A percentile compares a stretch with the other conserved stretches of the same genome.
Evolutionary conservation across 768 basidiomycete genomes (phyloP).

Genomic region (Collybiopsis luxurians): DNA sequence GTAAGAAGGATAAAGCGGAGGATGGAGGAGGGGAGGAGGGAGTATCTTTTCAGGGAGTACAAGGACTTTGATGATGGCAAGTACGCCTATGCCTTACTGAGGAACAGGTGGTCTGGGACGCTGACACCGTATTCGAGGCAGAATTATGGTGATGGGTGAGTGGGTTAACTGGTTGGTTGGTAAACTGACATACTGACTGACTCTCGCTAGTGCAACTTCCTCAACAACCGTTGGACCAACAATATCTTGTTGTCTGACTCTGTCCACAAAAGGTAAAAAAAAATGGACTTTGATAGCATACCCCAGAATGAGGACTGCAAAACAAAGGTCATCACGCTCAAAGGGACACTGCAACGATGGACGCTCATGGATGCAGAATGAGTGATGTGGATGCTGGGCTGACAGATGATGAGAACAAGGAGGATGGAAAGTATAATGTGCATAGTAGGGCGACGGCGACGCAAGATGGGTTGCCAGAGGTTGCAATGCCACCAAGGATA

Average conservation of each 20-base stretch:
- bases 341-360: neutral
- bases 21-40: too few relatives aligned
- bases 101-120: neutral
- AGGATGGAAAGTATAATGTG: neutral
- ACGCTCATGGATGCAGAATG: neutral
- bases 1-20: neutral
- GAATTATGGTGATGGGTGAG: neutral
- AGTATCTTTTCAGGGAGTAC: neutral
- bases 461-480: neutral
- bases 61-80: neutral
- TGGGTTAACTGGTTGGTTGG: too few relatives aligned
- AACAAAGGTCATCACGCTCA: slow-evolving; percentile 44
- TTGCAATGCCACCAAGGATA: neutral
- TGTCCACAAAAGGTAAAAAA: too few relatives aligned
- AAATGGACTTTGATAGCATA: neutral
- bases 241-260: too few relatives aligned
- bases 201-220: too few relatives aligned
- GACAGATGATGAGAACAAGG: too few relatives aligned
- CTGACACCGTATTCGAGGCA: neutral
- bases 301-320: slow-evolving; percentile 8
- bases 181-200: too few relatives aligned
- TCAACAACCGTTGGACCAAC: too few relatives aligned
- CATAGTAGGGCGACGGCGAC: neutral
- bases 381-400: neutral
- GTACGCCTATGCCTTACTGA: neutral